phyloP scores from a whole-genome alignment of 495 filamentous ascomycete genomes.

The Penicillium simplicissimum region DNA sequence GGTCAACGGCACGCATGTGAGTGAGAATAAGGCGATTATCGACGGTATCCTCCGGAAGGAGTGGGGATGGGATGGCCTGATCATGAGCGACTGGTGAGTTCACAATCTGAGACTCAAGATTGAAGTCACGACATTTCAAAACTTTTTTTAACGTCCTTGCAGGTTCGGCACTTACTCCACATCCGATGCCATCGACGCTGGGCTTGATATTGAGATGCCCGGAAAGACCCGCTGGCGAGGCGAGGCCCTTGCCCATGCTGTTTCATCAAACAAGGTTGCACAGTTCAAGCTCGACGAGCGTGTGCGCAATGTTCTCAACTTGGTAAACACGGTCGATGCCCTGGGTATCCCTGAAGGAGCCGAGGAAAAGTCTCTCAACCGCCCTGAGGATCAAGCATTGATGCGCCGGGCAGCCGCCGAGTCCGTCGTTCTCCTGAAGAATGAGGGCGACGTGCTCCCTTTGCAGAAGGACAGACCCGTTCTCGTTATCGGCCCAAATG shows the following conservation, averaged over 20 bases:
- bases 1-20: constrained; percentile 69
- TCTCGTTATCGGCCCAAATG: constrained; percentile 78
- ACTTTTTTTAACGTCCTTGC: background rate
- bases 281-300: constrained; percentile 55
- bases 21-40: constrained; percentile 63
- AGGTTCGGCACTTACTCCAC: constrained; percentile 64
- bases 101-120: too few relatives aligned
- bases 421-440: constrained; percentile 73
- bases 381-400: constrained; percentile 59
- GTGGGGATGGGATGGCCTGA: constrained; percentile 67
- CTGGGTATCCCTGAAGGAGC: constrained; percentile 59
- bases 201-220: constrained; percentile 73
- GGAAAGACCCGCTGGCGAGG: constrained; percentile 66
- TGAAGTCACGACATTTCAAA: background rate
- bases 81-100: constrained; percentile 74
- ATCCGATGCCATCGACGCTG: constrained; percentile 59
- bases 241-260: constrained; percentile 55
- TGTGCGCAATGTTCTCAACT: constrained; percentile 59
- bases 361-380: constrained; percentile 58
- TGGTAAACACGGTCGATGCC: constrained; percentile 62
- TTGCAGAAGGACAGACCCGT: constrained; percentile 57
- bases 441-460: constrained; percentile 62
- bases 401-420: constrained; percentile 62
- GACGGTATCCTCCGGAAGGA: constrained; percentile 65
- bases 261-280: constrained; percentile 55